Conservation (phyloP, 139 green algal genomes). For the Astrephomene gubernaculifera region DNA sequence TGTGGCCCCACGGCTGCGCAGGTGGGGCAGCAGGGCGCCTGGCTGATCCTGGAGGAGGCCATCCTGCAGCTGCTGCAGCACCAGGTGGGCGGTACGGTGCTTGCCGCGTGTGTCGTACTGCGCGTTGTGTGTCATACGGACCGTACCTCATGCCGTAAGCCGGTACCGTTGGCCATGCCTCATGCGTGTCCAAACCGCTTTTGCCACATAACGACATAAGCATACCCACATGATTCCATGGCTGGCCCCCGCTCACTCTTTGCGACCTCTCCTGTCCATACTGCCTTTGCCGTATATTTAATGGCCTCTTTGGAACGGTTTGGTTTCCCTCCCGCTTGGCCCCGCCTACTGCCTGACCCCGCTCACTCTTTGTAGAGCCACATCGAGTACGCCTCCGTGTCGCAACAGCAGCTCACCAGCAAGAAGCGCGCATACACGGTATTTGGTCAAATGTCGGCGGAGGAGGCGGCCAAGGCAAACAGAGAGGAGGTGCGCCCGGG, state of each 20-base stretch:
- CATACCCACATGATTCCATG: too few species aligned
- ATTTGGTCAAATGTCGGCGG: conserved; percentile 32
- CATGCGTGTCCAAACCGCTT: too few species aligned
- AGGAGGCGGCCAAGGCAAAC: conserved; percentile 26
- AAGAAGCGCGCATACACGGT: conserved; percentile 47
- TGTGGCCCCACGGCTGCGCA: too few species aligned
- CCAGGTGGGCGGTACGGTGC: conserved; percentile 6
- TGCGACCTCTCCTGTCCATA: too few species aligned
- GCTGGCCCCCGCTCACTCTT: too few species aligned
- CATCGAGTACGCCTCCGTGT: conserved; percentile 39
- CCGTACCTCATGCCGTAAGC: too few species aligned
- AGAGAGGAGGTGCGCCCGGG: conserved; percentile 34
- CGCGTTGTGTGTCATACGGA: background rate
- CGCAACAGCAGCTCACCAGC: background rate
- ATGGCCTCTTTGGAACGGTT: too few species aligned
- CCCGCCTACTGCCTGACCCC: too few species aligned
- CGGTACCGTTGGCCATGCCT: too few species aligned
- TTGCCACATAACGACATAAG: too few species aligned
- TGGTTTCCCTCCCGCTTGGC: too few species aligned
- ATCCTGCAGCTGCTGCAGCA: conserved; percentile 51
- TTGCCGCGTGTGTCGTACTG: background rate
- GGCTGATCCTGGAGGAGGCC: conserved; percentile 55
- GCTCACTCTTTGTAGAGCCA: conserved; percentile 1
- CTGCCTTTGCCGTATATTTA: too few species aligned
- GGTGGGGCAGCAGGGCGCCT: conserved; percentile 44